A percentile compares a stretch with the other conserved stretches of the same genome.
Evolutionary conservation across 2,329 filamentous ascomycete species (phyloP).

Genomic region (Venturiaceae sp.): DNA sequence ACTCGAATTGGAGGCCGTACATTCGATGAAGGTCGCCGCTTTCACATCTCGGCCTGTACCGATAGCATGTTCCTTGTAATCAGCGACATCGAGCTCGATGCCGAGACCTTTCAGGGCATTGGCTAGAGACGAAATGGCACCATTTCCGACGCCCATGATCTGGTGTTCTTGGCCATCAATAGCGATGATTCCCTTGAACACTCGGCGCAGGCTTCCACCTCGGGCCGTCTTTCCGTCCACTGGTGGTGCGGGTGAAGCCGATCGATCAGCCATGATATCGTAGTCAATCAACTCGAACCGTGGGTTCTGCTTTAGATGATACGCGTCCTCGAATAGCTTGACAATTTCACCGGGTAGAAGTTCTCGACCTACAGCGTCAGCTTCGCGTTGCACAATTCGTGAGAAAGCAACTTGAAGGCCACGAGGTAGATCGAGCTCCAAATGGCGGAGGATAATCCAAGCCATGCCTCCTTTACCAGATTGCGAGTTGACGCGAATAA

Average conservation of each 20-base stretch:
- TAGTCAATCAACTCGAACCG: slow-evolving; percentile 86
- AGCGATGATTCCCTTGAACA: slow-evolving; percentile 76
- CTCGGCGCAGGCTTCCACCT: slow-evolving; percentile 66
- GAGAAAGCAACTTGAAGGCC: slow-evolving; percentile 88
- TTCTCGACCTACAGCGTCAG: slow-evolving; percentile 75
- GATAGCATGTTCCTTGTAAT: slow-evolving; percentile 96
- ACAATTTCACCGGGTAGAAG: slow-evolving; percentile 77
- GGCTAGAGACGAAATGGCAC: slow-evolving; percentile 80
- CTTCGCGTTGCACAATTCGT: slow-evolving; percentile 71
- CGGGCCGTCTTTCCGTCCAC: slow-evolving; percentile 62
- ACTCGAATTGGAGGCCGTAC: slow-evolving; percentile 54
- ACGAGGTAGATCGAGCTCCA: slow-evolving; percentile 86
- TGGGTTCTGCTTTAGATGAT: slow-evolving; percentile 74
- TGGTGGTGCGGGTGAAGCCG: slow-evolving; percentile 57
- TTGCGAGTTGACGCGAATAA: slow-evolving; percentile 96
- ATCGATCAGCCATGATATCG: slow-evolving; percentile 73
- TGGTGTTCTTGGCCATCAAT: slow-evolving; percentile 73
- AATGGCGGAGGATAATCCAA: slow-evolving; percentile 83
- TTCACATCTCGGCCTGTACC: slow-evolving; percentile 73
- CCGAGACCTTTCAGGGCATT: slow-evolving; percentile 70
- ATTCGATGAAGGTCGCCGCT: slow-evolving; percentile 94
- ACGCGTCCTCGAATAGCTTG: slow-evolving; percentile 77
- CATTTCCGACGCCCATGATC: slow-evolving; percentile 74
- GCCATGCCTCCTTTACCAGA: slow-evolving; percentile 89
- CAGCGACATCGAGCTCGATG: slow-evolving; percentile 79